phyloP scores from a whole-genome alignment of 2,329 filamentous ascomycete genomes.

The Paramyrothecium sp. region DNA sequence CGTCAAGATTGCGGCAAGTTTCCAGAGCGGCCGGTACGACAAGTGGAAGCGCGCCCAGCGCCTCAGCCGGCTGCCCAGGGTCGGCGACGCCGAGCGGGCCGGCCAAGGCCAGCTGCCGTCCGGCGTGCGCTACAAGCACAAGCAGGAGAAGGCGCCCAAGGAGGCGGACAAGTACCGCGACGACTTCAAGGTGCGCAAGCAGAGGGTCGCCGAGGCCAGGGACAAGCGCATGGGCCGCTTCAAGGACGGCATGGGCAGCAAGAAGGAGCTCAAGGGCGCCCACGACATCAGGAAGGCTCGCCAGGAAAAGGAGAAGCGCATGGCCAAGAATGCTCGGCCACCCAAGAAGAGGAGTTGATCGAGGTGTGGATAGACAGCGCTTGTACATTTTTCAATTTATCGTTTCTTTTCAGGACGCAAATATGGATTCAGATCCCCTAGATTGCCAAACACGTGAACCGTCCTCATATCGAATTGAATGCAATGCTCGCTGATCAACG shows the following conservation, averaged over 20 bases:
- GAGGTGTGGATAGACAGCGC: background rate
- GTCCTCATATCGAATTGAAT: too few species aligned
- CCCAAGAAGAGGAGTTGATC: constrained; percentile 53
- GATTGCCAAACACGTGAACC: too few species aligned
- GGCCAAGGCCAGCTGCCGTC: constrained; percentile 23
- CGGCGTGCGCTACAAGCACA: constrained; percentile 72
- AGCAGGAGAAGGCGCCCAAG: constrained; percentile 84
- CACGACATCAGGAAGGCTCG: constrained; percentile 85
- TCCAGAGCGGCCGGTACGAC: constrained; percentile 92
- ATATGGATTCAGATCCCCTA: too few species aligned
- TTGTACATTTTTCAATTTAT: background rate
- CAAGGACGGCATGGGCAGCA: constrained; percentile 71
- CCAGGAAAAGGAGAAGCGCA: constrained; percentile 71
- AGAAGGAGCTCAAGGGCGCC: constrained; percentile 73
- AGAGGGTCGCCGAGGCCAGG: constrained; percentile 81
- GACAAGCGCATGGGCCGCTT: constrained; percentile 78
- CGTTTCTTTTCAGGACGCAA: too few species aligned
- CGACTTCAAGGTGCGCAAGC: constrained; percentile 88
- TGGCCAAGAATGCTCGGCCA: constrained; percentile 86
- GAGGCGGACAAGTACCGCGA: constrained; percentile 88
- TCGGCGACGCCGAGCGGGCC: constrained; percentile 74
- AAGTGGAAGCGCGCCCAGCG: constrained; percentile 87
- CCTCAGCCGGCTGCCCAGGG: constrained; percentile 72
- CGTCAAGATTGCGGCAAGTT: constrained; percentile 91
- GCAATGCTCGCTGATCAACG: too few species aligned